Percentiles rank a stretch among this genome's conserved stretches.
These are phyloP conservation scores for Taxillus chinensis DNA, from an alignment of 164 flowering plant genomes.

Conservation along the genomic window DNA sequence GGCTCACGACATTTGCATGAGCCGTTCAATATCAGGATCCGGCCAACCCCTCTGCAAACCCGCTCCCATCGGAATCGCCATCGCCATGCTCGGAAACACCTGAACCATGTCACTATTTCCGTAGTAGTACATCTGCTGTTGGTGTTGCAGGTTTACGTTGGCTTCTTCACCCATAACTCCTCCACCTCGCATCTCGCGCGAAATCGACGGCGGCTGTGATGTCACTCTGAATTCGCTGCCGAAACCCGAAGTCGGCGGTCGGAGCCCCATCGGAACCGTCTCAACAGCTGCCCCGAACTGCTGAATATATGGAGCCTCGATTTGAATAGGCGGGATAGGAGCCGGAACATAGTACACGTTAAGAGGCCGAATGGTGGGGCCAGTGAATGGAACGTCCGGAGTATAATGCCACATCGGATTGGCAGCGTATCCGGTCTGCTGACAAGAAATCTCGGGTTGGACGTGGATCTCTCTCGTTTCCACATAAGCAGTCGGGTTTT, in stretches of 20 bases:
- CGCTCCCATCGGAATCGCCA: constrained; percentile 25
- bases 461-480: constrained; percentile 15
- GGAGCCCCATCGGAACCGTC: constrained; percentile 32
- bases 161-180: constrained; percentile 22
- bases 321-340: constrained; percentile 30
- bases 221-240: constrained; percentile 31
- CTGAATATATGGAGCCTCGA: constrained; percentile 34
- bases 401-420: constrained; percentile 41
- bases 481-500: constrained; percentile 8
- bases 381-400: constrained; percentile 28
- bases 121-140: constrained; percentile 33
- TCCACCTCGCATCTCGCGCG: constrained; percentile 12
- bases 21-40: constrained; percentile 27
- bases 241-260: constrained; percentile 23
- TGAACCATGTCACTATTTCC: constrained; percentile 31
- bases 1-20: neutral
- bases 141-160: constrained; percentile 12
- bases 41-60: constrained; percentile 19
- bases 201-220: constrained; percentile 8
- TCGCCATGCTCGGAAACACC: constrained; percentile 27
- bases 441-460: constrained; percentile 10
- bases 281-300: constrained; percentile 19
- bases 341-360: constrained; percentile 60
- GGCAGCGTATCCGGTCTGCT: constrained; percentile 20
- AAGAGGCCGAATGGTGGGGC: constrained; percentile 25